Evolutionary conservation across 2,329 filamentous ascomycete species (phyloP), one percentile per base, ranked within the genome.

Genomic region (Venturia effusa): DNA sequence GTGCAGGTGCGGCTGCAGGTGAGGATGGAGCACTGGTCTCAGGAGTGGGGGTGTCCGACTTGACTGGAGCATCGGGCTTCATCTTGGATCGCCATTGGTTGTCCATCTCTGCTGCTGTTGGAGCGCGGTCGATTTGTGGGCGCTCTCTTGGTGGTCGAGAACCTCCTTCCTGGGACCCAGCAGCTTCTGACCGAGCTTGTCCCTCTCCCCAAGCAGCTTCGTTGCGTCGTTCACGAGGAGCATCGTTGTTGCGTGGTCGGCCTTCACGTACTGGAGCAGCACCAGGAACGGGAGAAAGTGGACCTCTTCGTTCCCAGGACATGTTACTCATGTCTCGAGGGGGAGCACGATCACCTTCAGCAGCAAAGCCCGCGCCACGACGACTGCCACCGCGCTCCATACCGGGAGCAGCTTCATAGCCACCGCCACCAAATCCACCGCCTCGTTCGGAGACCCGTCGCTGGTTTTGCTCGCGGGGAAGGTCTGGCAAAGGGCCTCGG

Each of bases 1-100:
- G 78, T 64, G 82, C 83, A 27, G 85, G 83, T 60, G 82, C 80
- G 65, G 81, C 79, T 59, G 77, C 86, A 59, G 92, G 90, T 30
- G 90, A 86, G 6, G 90, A 85, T 11, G 90, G 89, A 69, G 88
- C 85, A 73, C 87, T 92, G 65, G 84, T 83, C 66, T 94, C 89
- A 62, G 87, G 88, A 43, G 87, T 88, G 66, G 84, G 81, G 45
- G 82, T 83, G 27, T 87, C 83, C 15, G 88, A 86, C 74, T 85
- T 84, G 60, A 76, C 77, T 6, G 81, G 74, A 41, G 82, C 77
- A 70, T 95, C 92, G n/a, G 93, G 90, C 69, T 86, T 88, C 92
- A 97, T 97, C 76, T 84, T 89, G 68, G 83, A 82, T 70, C 94
- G 88, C 94, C 94, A 99, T 77, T 96, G 87, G 78, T 87, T 95